phyloP scores from a whole-genome alignment of 352 stramenopile species.

The Pythium volutum region DNA sequence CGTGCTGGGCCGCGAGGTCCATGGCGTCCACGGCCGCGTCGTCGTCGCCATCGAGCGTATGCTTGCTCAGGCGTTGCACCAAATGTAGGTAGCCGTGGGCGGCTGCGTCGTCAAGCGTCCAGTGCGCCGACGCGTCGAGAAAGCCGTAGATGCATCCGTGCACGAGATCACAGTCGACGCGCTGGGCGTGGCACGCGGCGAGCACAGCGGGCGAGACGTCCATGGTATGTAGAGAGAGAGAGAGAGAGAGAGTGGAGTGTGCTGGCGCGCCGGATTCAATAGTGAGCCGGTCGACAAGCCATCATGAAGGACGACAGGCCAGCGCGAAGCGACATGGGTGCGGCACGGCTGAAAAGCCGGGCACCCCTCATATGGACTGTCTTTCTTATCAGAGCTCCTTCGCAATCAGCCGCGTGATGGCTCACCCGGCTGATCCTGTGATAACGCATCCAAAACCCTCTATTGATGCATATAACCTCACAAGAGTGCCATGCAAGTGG shows the following conservation, averaged over 20 bases:
- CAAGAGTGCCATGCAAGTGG: neutral
- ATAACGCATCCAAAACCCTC: no score
- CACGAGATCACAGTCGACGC: constrained; percentile 19
- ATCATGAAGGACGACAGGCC: no score
- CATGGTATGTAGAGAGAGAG: no score
- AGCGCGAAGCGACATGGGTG: neutral
- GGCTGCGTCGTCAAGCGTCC: constrained; percentile 22
- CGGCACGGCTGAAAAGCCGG: neutral
- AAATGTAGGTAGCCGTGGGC: constrained; percentile 19
- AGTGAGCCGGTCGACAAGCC: neutral
- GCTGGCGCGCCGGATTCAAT: neutral
- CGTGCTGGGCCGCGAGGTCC: neutral
- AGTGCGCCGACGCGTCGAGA: constrained; percentile 12
- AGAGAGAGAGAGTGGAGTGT: neutral
- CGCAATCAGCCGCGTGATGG: no score
- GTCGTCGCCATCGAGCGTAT: neutral
- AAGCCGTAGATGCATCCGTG: constrained; percentile 21
- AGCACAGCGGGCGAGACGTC: constrained; percentile 17
- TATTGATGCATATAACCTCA: neutral
- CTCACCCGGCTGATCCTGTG: no score
- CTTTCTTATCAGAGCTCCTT: no score
- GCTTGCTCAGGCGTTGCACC: constrained; percentile 16
- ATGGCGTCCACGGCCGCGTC: neutral
- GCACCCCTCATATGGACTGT: no score
- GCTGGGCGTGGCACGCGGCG: constrained; percentile 11